These are phyloP conservation scores for Boletus vermiculosoides DNA, from an alignment of 768 basidiomycete genomes.

Conservation along the genomic window DNA sequence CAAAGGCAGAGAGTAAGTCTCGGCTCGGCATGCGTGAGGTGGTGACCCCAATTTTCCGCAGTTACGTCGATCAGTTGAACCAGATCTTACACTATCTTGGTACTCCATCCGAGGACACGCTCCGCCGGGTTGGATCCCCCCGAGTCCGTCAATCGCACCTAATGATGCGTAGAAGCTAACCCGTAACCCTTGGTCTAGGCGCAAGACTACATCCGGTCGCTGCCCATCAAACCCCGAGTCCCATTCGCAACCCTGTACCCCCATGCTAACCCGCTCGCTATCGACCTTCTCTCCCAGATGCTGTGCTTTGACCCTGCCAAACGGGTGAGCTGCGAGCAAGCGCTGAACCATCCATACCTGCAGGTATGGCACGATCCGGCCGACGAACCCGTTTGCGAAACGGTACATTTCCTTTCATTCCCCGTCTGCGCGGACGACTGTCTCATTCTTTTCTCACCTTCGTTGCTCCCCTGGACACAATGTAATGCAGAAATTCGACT, in stretches of 20 bases:
- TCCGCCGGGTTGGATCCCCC: conserved; percentile 93
- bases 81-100: conserved; percentile 98
- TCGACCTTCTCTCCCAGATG: conserved; percentile 89
- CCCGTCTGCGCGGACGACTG: neutral
- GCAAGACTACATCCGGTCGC: conserved; percentile 96
- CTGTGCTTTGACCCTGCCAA: conserved; percentile 96
- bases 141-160: conserved; percentile 51
- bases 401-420: conserved; percentile 42
- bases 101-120: conserved; percentile 94
- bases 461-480: neutral
- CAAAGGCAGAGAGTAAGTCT: conserved; percentile 91
- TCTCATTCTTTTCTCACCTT: neutral
- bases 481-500: conserved; percentile 73
- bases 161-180: neutral
- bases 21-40: neutral
- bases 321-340: conserved; percentile 94
- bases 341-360: conserved; percentile 90
- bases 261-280: conserved; percentile 87
- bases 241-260: conserved; percentile 92
- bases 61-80: conserved; percentile 98
- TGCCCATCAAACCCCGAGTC: conserved; percentile 95
- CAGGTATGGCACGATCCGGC: conserved; percentile 98
- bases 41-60: conserved; percentile 29
- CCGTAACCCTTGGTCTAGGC: conserved; percentile 51
- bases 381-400: conserved; percentile 85